Evolutionary conservation across 2,329 filamentous ascomycete genomes (phyloP).

Genomic region (Cadophora sp.): DNA sequence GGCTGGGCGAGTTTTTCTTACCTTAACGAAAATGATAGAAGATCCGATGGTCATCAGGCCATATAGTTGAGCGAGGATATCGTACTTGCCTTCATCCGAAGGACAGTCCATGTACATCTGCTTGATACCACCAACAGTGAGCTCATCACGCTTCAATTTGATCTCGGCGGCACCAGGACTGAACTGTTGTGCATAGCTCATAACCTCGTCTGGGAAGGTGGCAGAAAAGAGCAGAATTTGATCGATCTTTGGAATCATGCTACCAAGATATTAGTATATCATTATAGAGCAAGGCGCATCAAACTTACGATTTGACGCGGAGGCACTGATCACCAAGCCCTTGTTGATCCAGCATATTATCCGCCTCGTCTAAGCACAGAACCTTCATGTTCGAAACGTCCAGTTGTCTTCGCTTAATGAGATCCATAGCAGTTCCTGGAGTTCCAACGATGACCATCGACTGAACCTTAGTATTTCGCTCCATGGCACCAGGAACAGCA

Average conservation of each 20-base stretch:
- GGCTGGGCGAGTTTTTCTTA: constrained; percentile 46
- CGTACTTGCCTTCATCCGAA: constrained; percentile 82
- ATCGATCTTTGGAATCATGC: constrained; percentile 73
- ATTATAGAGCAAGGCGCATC: background rate
- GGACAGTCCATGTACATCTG: constrained; percentile 97
- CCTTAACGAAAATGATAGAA: constrained; percentile 97
- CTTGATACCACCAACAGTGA: constrained; percentile 96
- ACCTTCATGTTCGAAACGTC: constrained; percentile 76
- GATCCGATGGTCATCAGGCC: constrained; percentile 95
- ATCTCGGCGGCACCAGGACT: constrained; percentile 87
- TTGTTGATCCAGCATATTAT: constrained; percentile 98
- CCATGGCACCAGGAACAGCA: constrained; percentile 80
- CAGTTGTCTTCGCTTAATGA: constrained; percentile 79
- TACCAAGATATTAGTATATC: constrained; percentile 46
- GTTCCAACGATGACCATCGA: constrained; percentile 90
- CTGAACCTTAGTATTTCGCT: constrained; percentile 71
- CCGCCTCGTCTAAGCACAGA: constrained; percentile 93
- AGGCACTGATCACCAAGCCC: constrained; percentile 95
- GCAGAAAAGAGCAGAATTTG: constrained; percentile 96
- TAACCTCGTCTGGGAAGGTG: constrained; percentile 90
- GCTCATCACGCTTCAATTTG: constrained; percentile 85
- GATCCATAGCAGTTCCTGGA: constrained; percentile 89
- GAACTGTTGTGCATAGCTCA: constrained; percentile 82
- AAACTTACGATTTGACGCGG: constrained; percentile 80
- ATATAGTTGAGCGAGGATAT: constrained; percentile 89